phyloP scores from a whole-genome alignment of 805 yeast genomes.

The Henningerozyma blattae region DNA sequence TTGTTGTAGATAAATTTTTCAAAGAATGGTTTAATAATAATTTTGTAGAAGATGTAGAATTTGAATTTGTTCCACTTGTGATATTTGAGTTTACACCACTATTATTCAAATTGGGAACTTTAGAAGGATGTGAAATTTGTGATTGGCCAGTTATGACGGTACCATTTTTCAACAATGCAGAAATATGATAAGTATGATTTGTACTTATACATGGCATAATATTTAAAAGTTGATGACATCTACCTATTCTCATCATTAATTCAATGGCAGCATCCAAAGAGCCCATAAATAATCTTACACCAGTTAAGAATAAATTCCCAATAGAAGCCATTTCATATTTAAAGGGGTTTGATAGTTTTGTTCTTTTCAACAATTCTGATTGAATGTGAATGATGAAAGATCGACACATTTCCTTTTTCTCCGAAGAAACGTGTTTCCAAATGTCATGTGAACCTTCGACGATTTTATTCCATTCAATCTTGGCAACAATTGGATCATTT shows the following conservation, averaged over 20 bases:
- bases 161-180: constrained; percentile 63
- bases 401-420: constrained; percentile 59
- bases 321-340: constrained; percentile 67
- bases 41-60: background rate
- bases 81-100: constrained; percentile 3
- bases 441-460: constrained; percentile 68
- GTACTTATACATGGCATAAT: constrained; percentile 79
- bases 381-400: constrained; percentile 72
- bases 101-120: no score
- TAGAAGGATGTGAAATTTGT: constrained; percentile 78
- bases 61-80: constrained; percentile 1
- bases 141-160: constrained; percentile 77
- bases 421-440: constrained; percentile 41
- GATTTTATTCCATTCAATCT: constrained; percentile 59
- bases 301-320: constrained; percentile 77
- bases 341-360: constrained; percentile 34
- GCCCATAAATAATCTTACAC: constrained; percentile 71
- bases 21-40: background rate
- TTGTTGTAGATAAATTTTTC: constrained; percentile 4
- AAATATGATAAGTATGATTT: constrained; percentile 74
- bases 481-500: constrained; percentile 34
- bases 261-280: constrained; percentile 79
- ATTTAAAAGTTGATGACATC: constrained; percentile 32
- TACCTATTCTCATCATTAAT: constrained; percentile 46
- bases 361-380: constrained; percentile 58